Conservation (phyloP, 2,329 filamentous ascomycete species). For the Trichoderma afroharzianum region DNA sequence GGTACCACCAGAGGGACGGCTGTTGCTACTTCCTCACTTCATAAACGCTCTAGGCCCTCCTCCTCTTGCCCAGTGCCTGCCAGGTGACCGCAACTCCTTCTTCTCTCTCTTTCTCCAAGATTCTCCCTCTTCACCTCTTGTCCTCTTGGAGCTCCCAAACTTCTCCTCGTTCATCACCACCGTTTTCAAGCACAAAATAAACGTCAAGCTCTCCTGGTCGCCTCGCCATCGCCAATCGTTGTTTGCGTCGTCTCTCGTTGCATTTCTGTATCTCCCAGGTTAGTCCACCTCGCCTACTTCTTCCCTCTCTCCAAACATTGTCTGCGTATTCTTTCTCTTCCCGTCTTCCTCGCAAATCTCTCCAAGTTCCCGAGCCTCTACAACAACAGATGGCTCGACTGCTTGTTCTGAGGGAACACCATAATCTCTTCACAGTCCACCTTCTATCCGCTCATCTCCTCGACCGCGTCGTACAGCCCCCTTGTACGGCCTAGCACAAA, state of each 20-base stretch:
- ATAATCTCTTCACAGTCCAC: slow-evolving; percentile 14
- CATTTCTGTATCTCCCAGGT: slow-evolving; percentile 23
- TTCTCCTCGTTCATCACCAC: slow-evolving; percentile 7
- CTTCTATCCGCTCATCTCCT: slow-evolving; percentile 21
- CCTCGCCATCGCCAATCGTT: slow-evolving; percentile 20
- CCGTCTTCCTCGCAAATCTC: neutral
- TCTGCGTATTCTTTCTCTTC: neutral
- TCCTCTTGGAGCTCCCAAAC: neutral
- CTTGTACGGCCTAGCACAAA: slow-evolving; percentile 31
- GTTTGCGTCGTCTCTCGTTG: slow-evolving; percentile 25
- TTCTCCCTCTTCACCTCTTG: neutral
- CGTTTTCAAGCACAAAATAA: neutral
- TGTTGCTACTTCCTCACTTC: neutral
- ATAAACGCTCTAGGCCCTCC: slow-evolving; percentile 1
- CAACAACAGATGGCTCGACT: slow-evolving; percentile 4
- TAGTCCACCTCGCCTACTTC: slow-evolving; percentile 13
- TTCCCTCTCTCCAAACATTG: slow-evolving; percentile 1
- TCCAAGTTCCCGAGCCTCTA: slow-evolving; percentile 1
- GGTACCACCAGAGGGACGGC: neutral
- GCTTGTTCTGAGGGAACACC: slow-evolving; percentile 15
- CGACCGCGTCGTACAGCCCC: slow-evolving; percentile 23
- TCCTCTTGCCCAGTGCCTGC: neutral
- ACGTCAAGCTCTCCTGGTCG: slow-evolving; percentile 7
- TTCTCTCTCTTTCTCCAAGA: neutral
- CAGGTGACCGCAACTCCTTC: neutral